Percentiles rank a stretch among this genome's conserved stretches.
These are phyloP conservation scores for Cladosporium sp. DNA, from an alignment of 2,329 filamentous ascomycete genomes.

Conservation along the genomic window DNA sequence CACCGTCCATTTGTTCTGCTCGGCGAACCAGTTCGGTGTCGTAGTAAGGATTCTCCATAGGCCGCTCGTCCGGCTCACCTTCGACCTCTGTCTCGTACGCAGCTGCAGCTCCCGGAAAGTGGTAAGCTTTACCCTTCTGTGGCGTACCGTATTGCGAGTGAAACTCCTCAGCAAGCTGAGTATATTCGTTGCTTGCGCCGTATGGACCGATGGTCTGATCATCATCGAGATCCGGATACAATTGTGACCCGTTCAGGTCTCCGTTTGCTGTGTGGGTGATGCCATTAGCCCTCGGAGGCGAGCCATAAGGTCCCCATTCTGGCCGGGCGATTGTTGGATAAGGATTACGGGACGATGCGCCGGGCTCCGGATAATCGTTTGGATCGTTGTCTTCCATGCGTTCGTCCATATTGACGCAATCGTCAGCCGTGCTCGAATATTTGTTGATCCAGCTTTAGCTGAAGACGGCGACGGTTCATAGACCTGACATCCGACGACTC, in stretches of 20 bases:
- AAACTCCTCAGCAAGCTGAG: constrained; percentile 15
- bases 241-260: not conserved
- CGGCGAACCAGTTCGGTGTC: constrained; percentile 6
- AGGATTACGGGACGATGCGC: not conserved
- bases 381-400: not conserved
- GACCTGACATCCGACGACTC: not conserved
- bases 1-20: constrained; percentile 1
- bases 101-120: constrained; percentile 5
- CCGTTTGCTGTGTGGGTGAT: not conserved
- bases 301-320: constrained; percentile 3
- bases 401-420: not conserved
- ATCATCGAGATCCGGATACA: constrained; percentile 6
- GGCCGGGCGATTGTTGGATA: not conserved
- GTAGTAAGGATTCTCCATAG: constrained; percentile 8
- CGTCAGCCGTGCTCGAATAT: not conserved
- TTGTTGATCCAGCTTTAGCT: not conserved
- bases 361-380: constrained; percentile 5
- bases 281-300: not conserved
- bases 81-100: constrained; percentile 7
- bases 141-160: constrained; percentile 12
- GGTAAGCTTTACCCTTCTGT: not conserved
- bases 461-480: constrained; percentile 2
- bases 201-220: not conserved
- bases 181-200: constrained; percentile 9
- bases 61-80: constrained; percentile 4